Conservation (phyloP, 768 basidiomycete species). For the Boletus rubescentipes region DNA sequence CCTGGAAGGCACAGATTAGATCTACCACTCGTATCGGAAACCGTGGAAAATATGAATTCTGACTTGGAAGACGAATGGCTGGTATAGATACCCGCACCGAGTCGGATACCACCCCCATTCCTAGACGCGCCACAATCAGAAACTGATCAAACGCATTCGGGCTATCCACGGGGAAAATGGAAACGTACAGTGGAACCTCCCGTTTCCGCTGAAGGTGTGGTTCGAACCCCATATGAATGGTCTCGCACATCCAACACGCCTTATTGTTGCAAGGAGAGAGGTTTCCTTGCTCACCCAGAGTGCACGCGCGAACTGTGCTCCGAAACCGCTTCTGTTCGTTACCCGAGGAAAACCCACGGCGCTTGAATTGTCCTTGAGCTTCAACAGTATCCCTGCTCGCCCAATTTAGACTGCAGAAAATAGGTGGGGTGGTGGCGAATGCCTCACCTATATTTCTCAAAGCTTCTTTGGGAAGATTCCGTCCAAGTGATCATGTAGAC, state of each 20-base stretch:
- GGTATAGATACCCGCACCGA: slow-evolving; percentile 28
- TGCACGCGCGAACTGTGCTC: slow-evolving; percentile 20
- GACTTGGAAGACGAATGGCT: slow-evolving; percentile 25
- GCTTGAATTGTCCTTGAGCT: slow-evolving; percentile 4
- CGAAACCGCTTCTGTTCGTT: slow-evolving; percentile 29
- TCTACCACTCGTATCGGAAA: not conserved
- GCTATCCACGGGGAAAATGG: not conserved
- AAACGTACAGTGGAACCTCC: slow-evolving; percentile 10
- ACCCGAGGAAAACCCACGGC: not conserved
- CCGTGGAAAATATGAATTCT: not conserved
- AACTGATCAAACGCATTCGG: not conserved
- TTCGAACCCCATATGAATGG: slow-evolving; percentile 22
- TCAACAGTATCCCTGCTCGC: slow-evolving; percentile 19
- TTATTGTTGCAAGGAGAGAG: slow-evolving; percentile 8
- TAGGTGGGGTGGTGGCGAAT: not conserved
- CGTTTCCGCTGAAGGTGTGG: slow-evolving; percentile 23
- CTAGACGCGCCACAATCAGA: slow-evolving; percentile 10
- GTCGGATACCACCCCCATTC: slow-evolving; percentile 17
- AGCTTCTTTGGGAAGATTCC: slow-evolving; percentile 1
- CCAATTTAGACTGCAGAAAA: not conserved
- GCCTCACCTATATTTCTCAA: slow-evolving; percentile 20
- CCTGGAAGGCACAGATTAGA: slow-evolving; percentile 13
- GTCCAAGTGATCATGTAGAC: slow-evolving; percentile 26
- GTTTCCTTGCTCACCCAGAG: slow-evolving; percentile 24
- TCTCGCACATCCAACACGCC: slow-evolving; percentile 20